Percentiles rank a stretch among this genome's conserved stretches.
These are phyloP conservation scores for Breynia disticha DNA, from an alignment of 441 rosid genomes.

Conservation along the genomic window DNA sequence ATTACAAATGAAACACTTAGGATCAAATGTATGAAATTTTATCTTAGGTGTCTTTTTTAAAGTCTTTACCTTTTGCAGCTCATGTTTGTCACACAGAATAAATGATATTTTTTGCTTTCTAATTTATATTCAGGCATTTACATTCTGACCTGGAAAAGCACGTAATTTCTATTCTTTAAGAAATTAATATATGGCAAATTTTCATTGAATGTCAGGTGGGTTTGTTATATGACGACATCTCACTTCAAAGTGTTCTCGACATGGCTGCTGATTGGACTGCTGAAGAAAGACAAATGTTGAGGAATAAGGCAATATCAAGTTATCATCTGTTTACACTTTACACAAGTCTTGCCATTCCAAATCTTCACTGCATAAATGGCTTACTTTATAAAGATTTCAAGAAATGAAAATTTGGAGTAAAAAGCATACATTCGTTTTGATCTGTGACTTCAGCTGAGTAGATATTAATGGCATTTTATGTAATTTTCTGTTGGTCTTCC, in stretches of 20 bases:
- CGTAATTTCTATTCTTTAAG: not conserved
- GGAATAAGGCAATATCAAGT: conserved; percentile 55
- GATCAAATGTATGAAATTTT: no score
- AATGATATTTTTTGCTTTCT: no score
- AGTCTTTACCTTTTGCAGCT: no score
- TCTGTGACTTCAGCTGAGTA: not conserved
- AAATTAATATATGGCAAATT: conserved; percentile 12
- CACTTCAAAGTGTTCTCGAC: conserved; percentile 69
- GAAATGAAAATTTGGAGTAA: not conserved
- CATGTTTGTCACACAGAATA: no score
- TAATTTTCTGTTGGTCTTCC: not conserved
- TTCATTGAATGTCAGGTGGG: conserved; percentile 58
- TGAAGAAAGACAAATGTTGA: conserved; percentile 83
- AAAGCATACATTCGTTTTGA: not conserved
- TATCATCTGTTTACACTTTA: not conserved
- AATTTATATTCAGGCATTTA: not conserved
- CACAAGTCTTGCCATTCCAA: conserved; percentile 2
- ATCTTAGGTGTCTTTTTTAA: no score
- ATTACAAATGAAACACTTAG: not conserved
- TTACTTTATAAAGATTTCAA: not conserved
- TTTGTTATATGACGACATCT: conserved; percentile 69
- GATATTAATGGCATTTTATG: not conserved
- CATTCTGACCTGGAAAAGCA: not conserved
- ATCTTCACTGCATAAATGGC: no score
- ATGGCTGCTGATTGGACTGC: conserved; percentile 89